Base-by-base conservation (phyloP, 148 eudicot species). In the Silene latifolia region DNA sequence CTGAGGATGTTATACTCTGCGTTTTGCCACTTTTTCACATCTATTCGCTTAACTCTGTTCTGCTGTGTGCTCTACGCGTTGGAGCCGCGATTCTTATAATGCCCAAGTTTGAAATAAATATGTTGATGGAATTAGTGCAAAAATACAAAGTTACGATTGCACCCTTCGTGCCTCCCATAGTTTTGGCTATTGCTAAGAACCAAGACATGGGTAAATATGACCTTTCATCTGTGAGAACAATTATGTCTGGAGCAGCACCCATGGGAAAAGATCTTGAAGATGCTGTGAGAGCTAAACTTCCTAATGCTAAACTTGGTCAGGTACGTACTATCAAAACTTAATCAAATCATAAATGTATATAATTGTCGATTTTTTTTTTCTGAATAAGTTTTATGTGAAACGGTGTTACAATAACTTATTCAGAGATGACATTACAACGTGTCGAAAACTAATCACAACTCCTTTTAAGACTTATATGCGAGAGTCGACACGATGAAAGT, bases 221-320 rank as follows among this genome's bases (percentile, higher is more conserved):
- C 76, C 71, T 93, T 76, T 85, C 89, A 18, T 93, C 98, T 2
- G 86, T 93, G 0, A 65, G 98, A 35, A 24, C 74, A 44, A 85
- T 91, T 25, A 24, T 93, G 83, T 93, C 98, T 0, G 98, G 98
- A 14, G 98, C 98, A 1, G 98, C 98, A 1, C 98, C 98, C 29
- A 82, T 93, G 68, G 97, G 98, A 48, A 91, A 88, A 78, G 98
- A 93, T 73, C 88, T 93, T 18, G 98, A 93, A 72, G 86, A 83
- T 39, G 83, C 88, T 5, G 86, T 93, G 0, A 83, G 84, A 47
- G 85, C 73, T 51, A 87, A 89, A 66, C 76, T 93, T 35, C 98
- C 98, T 7, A 88, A 93, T 59, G 98, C 98, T 69, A 80, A 82
- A 19, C 88, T 93, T 70, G 98, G 98, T 21, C 98, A 93, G 97